Percentiles rank a stretch among this genome's conserved stretches.
Evolutionary conservation across 1,139 yeast genomes (phyloP).

Genomic region (Saccharomycopsis hybrid): DNA sequence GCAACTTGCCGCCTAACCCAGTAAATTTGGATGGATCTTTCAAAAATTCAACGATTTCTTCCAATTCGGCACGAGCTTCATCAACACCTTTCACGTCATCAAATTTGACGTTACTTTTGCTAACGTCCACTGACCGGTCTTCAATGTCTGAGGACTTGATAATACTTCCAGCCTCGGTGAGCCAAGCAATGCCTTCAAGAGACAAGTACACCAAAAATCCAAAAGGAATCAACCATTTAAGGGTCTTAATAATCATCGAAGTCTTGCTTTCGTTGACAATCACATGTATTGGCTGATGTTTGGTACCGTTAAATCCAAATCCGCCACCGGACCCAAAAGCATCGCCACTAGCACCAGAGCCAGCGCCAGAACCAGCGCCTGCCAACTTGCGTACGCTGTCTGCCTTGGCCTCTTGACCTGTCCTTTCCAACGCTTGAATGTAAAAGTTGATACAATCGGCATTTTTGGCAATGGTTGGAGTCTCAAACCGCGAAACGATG

Average conservation of each 20-base stretch:
- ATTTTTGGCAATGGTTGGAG: constrained; percentile 80
- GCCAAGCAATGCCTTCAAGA: constrained; percentile 64
- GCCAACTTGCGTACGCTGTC: constrained; percentile 25
- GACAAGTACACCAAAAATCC: constrained; percentile 71
- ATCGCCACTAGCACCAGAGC: constrained; percentile 21
- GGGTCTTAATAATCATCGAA: constrained; percentile 76
- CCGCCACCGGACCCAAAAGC: constrained; percentile 27
- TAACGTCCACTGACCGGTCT: constrained; percentile 75
- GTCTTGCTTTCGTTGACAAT: constrained; percentile 79
- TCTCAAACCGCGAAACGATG: constrained; percentile 85
- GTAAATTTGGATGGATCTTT: constrained; percentile 96
- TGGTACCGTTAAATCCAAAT: constrained; percentile 29
- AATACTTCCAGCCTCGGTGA: constrained; percentile 80
- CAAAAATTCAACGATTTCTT: constrained; percentile 92
- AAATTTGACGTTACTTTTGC: constrained; percentile 82
- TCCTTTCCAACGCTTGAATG: constrained; percentile 67
- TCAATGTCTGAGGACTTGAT: constrained; percentile 70
- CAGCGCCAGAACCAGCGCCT: constrained; percentile 22
- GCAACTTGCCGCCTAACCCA: constrained; percentile 93
- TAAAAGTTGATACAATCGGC: constrained; percentile 74
- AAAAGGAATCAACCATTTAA: constrained; percentile 81
- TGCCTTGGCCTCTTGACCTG: constrained; percentile 77
- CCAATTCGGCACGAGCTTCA: constrained; percentile 95
- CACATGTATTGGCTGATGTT: constrained; percentile 81
- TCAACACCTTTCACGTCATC: constrained; percentile 96